Evolutionary conservation across 2,329 filamentous ascomycete species (phyloP).

Genomic region (Stachybotrys echinatus): DNA sequence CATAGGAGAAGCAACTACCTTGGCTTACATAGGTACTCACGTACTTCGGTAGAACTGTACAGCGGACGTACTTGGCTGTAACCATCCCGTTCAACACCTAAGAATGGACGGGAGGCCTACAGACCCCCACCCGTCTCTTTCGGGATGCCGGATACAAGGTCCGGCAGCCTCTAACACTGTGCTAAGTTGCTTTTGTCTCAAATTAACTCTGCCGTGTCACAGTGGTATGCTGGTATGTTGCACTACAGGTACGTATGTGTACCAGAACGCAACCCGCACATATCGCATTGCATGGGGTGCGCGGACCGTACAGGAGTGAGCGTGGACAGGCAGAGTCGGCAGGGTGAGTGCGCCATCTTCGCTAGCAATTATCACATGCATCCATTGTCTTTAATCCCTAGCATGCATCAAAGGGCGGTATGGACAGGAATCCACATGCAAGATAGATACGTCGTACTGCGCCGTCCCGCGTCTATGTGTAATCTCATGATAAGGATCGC

Average conservation of each 20-base stretch:
- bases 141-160: not conserved
- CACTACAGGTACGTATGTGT: too few species aligned
- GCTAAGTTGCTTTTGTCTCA: not conserved
- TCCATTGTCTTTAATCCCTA: too few species aligned
- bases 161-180: not conserved
- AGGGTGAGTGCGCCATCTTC: not conserved
- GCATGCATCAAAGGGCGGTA: too few species aligned
- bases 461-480: too few species aligned
- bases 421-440: not conserved
- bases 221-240: not conserved
- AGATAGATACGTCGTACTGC: too few species aligned
- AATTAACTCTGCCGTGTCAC: not conserved
- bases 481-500: not conserved
- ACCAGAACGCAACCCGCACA: too few species aligned
- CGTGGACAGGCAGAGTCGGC: not conserved
- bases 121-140: not conserved
- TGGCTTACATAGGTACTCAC: too few species aligned
- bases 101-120: too few species aligned
- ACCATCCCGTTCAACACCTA: too few species aligned
- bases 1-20: too few species aligned
- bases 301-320: not conserved
- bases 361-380: not conserved
- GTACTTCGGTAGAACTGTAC: too few species aligned
- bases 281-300: not conserved
- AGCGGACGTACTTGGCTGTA: too few species aligned